These are phyloP conservation scores for Rhinocladiella similis DNA, from an alignment of 2,329 filamentous ascomycete genomes.

Conservation along the genomic window DNA sequence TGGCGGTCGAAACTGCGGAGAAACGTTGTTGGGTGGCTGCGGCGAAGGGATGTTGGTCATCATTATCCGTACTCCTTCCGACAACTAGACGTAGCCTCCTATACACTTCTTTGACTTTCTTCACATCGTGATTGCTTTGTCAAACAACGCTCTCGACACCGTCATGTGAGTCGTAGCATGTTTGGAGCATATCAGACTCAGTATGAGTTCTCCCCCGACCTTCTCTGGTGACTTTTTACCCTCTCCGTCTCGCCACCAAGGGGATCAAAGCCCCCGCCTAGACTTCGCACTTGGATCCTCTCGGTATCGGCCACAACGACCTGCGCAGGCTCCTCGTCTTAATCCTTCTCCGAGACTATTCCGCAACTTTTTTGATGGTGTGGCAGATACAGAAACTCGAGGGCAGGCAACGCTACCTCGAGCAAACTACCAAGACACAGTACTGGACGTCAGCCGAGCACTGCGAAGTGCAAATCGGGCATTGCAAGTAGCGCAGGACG, in stretches of 20 bases:
- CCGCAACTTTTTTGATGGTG: slow-evolving; percentile 22
- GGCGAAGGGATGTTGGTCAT: too few species aligned
- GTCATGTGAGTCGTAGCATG: background rate
- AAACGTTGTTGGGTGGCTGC: too few species aligned
- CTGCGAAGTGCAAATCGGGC: slow-evolving; percentile 26
- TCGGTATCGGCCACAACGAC: slow-evolving; percentile 3
- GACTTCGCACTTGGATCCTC: background rate
- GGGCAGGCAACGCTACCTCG: slow-evolving; percentile 20
- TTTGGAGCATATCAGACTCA: background rate
- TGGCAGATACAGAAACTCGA: slow-evolving; percentile 14
- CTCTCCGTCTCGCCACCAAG: background rate
- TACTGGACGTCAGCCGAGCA: slow-evolving; percentile 22
- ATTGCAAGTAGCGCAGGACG: slow-evolving; percentile 26
- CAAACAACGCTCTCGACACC: background rate
- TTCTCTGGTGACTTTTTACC: background rate
- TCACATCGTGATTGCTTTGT: background rate
- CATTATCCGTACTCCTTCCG: too few species aligned
- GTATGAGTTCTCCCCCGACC: slow-evolving; percentile 7
- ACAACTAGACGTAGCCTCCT: too few species aligned
- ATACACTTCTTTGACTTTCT: background rate
- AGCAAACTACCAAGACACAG: slow-evolving; percentile 16
- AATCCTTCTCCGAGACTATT: slow-evolving; percentile 25
- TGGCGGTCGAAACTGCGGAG: too few species aligned
- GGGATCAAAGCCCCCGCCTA: slow-evolving; percentile 1
- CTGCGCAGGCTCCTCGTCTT: slow-evolving; percentile 18